Conservation (phyloP, 306 rosid species). For the Cercis canadensis region DNA sequence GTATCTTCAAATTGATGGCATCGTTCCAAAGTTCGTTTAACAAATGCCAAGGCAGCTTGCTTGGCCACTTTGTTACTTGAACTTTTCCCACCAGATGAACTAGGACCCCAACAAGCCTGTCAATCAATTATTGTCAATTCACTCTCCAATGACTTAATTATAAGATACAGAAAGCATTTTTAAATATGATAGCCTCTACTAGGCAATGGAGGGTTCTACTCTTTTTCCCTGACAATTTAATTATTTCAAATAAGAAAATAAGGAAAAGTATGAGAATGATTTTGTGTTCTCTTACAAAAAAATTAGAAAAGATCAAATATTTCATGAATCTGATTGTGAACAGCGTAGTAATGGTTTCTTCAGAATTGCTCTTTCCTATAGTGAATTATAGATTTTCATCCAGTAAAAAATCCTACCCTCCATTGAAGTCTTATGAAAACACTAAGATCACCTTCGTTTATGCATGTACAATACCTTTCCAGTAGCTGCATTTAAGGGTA, state of each 20-base stretch:
- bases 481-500: slow-evolving; percentile 34
- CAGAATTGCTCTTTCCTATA: background rate
- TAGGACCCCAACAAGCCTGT: slow-evolving; percentile 82
- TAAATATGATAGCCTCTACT: slow-evolving; percentile 28
- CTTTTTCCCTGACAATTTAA: slow-evolving; percentile 19
- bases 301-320: slow-evolving; percentile 27
- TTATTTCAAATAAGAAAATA: slow-evolving; percentile 23
- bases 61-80: slow-evolving; percentile 86
- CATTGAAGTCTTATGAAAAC: background rate
- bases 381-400: slow-evolving; percentile 21
- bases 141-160: slow-evolving; percentile 37
- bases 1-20: slow-evolving; percentile 84
- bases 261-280: background rate
- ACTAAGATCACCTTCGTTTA: background rate
- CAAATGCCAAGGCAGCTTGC: slow-evolving; percentile 83
- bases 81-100: slow-evolving; percentile 82
- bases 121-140: slow-evolving; percentile 44
- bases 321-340: background rate
- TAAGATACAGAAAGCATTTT: slow-evolving; percentile 25
- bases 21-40: slow-evolving; percentile 81
- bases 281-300: too few species aligned
- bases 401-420: background rate
- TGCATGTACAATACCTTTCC: slow-evolving; percentile 4
- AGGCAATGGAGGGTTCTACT: slow-evolving; percentile 10
- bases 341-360: background rate